Conservation (phyloP, 345 rosid species). For the Melaleuca quinquenervia region DNA sequence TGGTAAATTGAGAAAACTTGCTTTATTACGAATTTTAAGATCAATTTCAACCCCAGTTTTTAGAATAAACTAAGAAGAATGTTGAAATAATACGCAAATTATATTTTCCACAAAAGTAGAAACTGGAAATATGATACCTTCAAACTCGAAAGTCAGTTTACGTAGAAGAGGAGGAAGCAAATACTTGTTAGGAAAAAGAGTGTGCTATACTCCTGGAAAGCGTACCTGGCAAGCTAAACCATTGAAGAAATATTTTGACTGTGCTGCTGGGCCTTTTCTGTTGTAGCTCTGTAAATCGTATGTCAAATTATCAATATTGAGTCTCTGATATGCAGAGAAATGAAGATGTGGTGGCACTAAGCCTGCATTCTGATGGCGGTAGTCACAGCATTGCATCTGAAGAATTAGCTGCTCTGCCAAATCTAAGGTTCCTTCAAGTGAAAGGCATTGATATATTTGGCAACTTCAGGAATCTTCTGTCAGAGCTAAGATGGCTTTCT, state of each 20-base stretch:
- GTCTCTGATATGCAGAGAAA: not conserved
- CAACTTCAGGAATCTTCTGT: not conserved
- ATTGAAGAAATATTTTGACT: not conserved
- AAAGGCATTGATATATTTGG: not conserved
- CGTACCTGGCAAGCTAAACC: fast-evolving
- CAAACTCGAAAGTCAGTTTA: not conserved
- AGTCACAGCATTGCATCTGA: not conserved
- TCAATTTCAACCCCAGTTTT: too few species aligned
- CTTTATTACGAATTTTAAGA: too few species aligned
- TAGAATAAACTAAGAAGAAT: too few species aligned
- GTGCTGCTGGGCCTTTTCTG: fast-evolving
- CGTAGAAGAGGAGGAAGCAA: not conserved
- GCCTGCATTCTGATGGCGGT: not conserved
- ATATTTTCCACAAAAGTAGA: too few species aligned
- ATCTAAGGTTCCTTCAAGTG: not conserved
- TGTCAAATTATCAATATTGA: too few species aligned
- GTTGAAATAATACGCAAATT: too few species aligned
- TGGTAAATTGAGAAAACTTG: too few species aligned
- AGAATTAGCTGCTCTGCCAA: not conserved
- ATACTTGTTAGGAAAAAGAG: not conserved
- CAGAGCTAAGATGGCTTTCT: not conserved
- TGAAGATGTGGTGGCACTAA: not conserved
- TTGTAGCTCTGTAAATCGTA: too few species aligned
- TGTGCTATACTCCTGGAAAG: not conserved
- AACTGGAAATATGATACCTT: too few species aligned